Evolutionary conservation across 164 flowering plant genomes (phyloP).

Genomic region (Warburgia ugandensis): DNA sequence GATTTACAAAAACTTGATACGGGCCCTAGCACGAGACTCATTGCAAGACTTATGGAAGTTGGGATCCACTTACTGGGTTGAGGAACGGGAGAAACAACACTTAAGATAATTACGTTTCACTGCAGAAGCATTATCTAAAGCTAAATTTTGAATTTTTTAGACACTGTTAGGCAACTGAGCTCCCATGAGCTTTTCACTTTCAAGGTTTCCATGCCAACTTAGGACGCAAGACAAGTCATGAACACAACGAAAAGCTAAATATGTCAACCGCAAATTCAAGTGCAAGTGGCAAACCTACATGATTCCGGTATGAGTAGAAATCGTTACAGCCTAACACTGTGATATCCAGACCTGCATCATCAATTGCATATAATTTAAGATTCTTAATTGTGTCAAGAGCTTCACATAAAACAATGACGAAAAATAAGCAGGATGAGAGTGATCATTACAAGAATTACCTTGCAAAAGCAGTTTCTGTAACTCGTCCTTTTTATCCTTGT

Average conservation of each 20-base stretch:
- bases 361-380: conserved; percentile 24
- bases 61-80: too few species aligned
- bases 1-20: too few species aligned
- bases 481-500: conserved; percentile 41
- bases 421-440: background rate
- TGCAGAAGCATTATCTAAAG: too few species aligned
- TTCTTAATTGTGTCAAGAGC: conserved; percentile 4
- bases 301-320: conserved; percentile 89
- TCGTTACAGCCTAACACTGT: conserved; percentile 89
- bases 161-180: too few species aligned
- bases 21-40: too few species aligned
- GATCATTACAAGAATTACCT: conserved; percentile 38
- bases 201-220: background rate
- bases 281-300: conserved; percentile 35
- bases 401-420: background rate
- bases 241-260: background rate
- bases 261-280: background rate
- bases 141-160: too few species aligned
- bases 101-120: too few species aligned
- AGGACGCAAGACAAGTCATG: background rate
- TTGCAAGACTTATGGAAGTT: too few species aligned
- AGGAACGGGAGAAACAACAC: too few species aligned
- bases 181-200: background rate
- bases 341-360: conserved; percentile 90
- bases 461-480: conserved; percentile 59